These are phyloP conservation scores for Fusarium sp. DNA, from an alignment of 2,329 filamentous ascomycete species.

Conservation along the genomic window DNA sequence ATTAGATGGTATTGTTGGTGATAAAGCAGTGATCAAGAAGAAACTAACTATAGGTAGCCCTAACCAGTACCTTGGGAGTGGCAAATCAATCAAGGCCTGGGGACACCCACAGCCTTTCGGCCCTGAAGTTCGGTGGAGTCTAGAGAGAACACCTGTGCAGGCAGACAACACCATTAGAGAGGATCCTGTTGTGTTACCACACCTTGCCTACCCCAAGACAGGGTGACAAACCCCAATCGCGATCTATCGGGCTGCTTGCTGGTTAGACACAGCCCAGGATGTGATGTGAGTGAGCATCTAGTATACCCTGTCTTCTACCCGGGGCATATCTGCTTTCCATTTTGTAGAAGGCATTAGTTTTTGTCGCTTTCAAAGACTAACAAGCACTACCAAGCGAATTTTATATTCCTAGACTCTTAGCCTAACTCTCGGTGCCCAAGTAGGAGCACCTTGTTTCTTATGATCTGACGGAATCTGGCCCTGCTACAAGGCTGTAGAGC, in stretches of 20 bases:
- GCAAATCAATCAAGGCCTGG: slow-evolving; percentile 9
- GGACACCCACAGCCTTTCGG: slow-evolving; percentile 15
- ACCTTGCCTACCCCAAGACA: not conserved
- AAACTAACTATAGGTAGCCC: slow-evolving; percentile 9
- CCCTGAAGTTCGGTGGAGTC: slow-evolving; percentile 9
- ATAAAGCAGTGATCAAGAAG: slow-evolving; percentile 11
- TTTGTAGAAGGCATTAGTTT: not conserved
- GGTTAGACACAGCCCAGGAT: not conserved
- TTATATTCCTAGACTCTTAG: not conserved
- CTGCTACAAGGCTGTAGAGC: slow-evolving; percentile 1
- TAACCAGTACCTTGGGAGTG: slow-evolving; percentile 42
- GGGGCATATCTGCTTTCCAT: not conserved
- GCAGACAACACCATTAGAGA: not conserved
- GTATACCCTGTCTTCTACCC: not conserved
- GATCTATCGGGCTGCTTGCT: slow-evolving; percentile 29
- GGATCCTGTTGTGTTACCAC: slow-evolving; percentile 17
- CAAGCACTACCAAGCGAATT: not conserved
- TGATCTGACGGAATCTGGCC: not conserved
- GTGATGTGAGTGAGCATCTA: slow-evolving; percentile 14
- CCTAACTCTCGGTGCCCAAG: not conserved
- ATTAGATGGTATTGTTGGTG: slow-evolving; percentile 7
- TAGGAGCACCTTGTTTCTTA: not conserved
- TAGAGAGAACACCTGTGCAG: not conserved
- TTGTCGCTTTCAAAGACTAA: not conserved
- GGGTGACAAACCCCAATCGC: slow-evolving; percentile 16